These are phyloP conservation scores for Pezicula radicicola DNA, from an alignment of 2,329 filamentous ascomycete species.

Conservation along the genomic window DNA sequence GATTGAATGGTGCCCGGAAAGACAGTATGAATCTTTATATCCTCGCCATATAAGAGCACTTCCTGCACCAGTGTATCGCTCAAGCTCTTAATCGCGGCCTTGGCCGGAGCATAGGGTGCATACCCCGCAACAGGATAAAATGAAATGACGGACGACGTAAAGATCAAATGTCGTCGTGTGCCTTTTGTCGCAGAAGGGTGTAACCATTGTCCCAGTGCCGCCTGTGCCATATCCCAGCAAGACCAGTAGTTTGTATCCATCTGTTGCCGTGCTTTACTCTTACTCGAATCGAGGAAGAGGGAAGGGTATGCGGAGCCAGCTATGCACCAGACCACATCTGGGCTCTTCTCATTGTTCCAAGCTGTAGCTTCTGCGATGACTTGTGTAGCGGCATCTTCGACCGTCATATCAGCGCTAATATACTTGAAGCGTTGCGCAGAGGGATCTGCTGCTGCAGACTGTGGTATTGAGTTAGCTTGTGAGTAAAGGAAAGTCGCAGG, in stretches of 20 bases:
- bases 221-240: conserved; percentile 80
- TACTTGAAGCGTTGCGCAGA: conserved; percentile 74
- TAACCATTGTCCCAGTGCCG: conserved; percentile 74
- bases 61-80: conserved; percentile 84
- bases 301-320: conserved; percentile 73
- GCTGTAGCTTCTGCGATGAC: conserved; percentile 68
- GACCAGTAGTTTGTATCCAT: conserved; percentile 96
- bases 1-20: conserved; percentile 81
- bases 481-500: neutral
- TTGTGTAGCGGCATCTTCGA: conserved; percentile 63
- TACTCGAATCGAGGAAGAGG: conserved; percentile 73
- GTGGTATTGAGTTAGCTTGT: conserved; percentile 9
- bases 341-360: conserved; percentile 73
- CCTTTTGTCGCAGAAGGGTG: conserved; percentile 41
- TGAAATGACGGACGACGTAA: conserved; percentile 76
- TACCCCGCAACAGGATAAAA: conserved; percentile 82
- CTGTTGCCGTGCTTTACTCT: conserved; percentile 65
- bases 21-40: conserved; percentile 77
- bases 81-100: conserved; percentile 79
- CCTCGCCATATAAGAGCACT: conserved; percentile 79
- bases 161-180: conserved; percentile 74
- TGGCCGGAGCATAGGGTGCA: conserved; percentile 76
- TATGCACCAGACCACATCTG: conserved; percentile 89
- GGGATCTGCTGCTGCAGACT: conserved; percentile 65
- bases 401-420: conserved; percentile 79